Evolutionary conservation across 2,329 filamentous ascomycete species (phyloP).

Genomic region (Elsinoe ampelina): DNA sequence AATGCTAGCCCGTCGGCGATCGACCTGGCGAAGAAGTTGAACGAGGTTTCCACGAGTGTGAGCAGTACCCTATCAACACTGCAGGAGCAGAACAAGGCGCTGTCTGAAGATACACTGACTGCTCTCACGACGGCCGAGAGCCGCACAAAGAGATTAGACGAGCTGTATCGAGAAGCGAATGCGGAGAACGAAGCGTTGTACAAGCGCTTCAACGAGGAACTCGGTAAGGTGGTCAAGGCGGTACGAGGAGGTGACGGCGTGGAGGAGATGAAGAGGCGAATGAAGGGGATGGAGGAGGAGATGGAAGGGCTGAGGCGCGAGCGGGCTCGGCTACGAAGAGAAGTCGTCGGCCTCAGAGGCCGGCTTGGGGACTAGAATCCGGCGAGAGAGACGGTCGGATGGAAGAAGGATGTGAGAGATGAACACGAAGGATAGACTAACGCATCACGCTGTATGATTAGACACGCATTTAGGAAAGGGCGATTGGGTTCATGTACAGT

Average conservation of each 20-base stretch:
- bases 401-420: background rate
- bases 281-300: constrained; percentile 71
- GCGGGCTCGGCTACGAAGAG: constrained; percentile 71
- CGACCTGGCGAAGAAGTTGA: constrained; percentile 49
- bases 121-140: constrained; percentile 65
- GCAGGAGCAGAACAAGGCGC: constrained; percentile 49
- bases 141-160: constrained; percentile 73
- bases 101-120: constrained; percentile 63
- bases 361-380: constrained; percentile 34
- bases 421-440: background rate
- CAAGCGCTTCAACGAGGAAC: constrained; percentile 82
- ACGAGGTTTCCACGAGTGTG: constrained; percentile 58
- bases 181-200: constrained; percentile 91
- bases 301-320: constrained; percentile 70
- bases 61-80: constrained; percentile 52
- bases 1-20: constrained; percentile 22
- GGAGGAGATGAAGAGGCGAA: constrained; percentile 61
- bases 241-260: constrained; percentile 67
- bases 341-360: constrained; percentile 58
- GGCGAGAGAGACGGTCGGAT: background rate
- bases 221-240: constrained; percentile 71
- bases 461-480: background rate
- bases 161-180: constrained; percentile 76
- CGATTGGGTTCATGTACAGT: background rate
- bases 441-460: background rate